Evolutionary conservation across 352 stramenopile genomes (phyloP), one percentile per base, ranked within the genome.

Genomic region (Lagenidium sp.): DNA sequence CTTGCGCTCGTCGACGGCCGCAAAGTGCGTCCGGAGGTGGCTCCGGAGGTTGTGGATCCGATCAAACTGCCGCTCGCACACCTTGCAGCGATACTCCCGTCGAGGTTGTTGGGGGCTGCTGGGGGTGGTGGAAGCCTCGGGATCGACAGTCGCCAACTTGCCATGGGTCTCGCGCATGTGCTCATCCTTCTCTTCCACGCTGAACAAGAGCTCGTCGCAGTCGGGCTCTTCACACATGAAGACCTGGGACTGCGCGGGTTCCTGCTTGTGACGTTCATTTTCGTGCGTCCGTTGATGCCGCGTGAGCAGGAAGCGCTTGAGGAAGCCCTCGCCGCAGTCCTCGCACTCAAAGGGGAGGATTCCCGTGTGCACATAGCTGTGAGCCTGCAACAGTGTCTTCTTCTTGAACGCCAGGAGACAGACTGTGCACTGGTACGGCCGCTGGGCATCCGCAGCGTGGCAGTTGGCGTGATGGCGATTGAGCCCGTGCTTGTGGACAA

Each of bases 371-470:
- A 86, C 73, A 41, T 74, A 92, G 40, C 65, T 62, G 32, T 92
- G 79, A 8, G 73, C 74, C 50, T 89, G 76, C 16, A 92, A 53
- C 7, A 77, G 55, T 36, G 55, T 74, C 58, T 89, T 92, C 59
- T 92, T 92, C 60, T 86, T 87, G 51, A 89, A 92, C 26, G 57
- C 47, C 38, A 74, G 53, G 0, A 83, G 52, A 53, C 79, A 92
- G 36, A 66, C 50, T 3, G 42, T n/a, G 37, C 79, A 91, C 40
- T 68, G 43, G 44, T 81, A 87, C 18, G 79, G 71, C 11, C 53
- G 36, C 26, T 60, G 34, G 6, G 29, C 44, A 24, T 43, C 36
- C 4, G 20, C 40, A 2, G 45, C 44, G 36, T 82, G 68, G 29
- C 57, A 51, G 43, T 82, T 87, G 16, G 46, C 36, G 41, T 85